phyloP scores from a whole-genome alignment of 257 asterid species.

The Ajuga chamaepitys region DNA sequence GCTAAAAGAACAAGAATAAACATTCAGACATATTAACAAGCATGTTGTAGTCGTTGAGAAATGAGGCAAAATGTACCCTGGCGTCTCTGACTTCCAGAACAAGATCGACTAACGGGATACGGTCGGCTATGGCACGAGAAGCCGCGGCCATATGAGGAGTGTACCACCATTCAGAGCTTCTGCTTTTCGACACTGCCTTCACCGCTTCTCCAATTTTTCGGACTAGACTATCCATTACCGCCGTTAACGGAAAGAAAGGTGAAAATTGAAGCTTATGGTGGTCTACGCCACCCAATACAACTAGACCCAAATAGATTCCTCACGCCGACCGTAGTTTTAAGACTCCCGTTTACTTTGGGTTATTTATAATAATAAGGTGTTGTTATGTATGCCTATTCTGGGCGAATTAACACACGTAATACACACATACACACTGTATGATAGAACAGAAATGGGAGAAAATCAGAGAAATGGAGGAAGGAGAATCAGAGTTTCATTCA shows the following conservation, averaged over 20 bases:
- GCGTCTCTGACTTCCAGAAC: slow-evolving; percentile 84
- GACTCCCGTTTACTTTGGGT: no score
- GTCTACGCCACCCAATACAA: no score
- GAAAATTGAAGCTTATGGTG: no score
- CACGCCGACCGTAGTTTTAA: no score
- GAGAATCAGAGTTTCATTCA: no score
- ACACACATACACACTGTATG: no score
- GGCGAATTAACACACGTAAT: no score
- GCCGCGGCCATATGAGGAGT: slow-evolving; percentile 93
- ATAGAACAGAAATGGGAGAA: no score
- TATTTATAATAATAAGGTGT: no score
- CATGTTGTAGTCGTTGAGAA: neutral
- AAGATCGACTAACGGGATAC: slow-evolving; percentile 66
- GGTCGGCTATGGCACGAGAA: slow-evolving; percentile 59
- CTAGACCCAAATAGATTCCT: no score
- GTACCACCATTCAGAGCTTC: slow-evolving; percentile 85
- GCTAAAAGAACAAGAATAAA: neutral
- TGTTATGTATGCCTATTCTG: no score
- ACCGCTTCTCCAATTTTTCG: slow-evolving; percentile 55
- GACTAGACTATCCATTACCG: slow-evolving; percentile 32
- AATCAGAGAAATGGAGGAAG: no score
- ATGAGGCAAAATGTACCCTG: slow-evolving; percentile 29
- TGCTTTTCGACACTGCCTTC: slow-evolving; percentile 43
- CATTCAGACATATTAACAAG: slow-evolving; percentile 22
- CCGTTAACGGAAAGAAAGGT: slow-evolving; percentile 29